Base-by-base conservation (phyloP, 129 eudicot genomes). In the Heracleum sosnowskyi region DNA sequence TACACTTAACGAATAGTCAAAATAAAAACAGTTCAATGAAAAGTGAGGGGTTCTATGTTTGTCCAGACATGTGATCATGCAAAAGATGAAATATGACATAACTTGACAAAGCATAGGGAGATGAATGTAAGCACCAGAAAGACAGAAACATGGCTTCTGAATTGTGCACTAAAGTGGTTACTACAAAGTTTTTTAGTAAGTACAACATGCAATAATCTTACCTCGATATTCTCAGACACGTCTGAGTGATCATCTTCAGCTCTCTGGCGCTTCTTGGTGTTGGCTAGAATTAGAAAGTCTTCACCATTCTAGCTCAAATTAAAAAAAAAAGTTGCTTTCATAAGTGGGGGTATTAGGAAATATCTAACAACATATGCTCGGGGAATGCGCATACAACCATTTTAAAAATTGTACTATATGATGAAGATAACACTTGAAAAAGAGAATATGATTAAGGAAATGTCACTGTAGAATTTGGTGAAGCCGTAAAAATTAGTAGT, bases 221-320 rank as follows among this genome's bases (percentile, higher is more conserved):
- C 98, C 98, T 95, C 94, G 79, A 80, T 82, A 69, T 83, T 85
- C 76, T 87, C 88, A 29, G 74, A 45, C 39, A 75, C 80, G 79
- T 84, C 22, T 77, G 87, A 75, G 80, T 83, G 83, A 69, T 83
- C 85, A 81, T 83, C 90, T 20, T 86, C 82, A 45, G 89, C 82
- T 83, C 86, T 95, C 69, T 86, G 88, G 72, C 97, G 98, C 87
- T 95, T 95, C 85, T 90, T 90, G 81, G 89, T 90, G 88, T 90
- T 95, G 8, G 98, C 97, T 90, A 83, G 92, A 81, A 95, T 95
- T 75, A 91, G 96, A 87, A 80, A 95, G 40, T 86, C 96, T 51
- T 87, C 91, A 73, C 94, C 98, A 79, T 81, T 95, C 98, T 95
- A 84, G 73, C 66, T 78, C 71, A 22, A 60, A 80, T 76, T 78